A percentile compares a stretch with the other conserved stretches of the same genome.
Evolutionary conservation across 2,329 filamentous ascomycete genomes (phyloP).

Genomic region (Zymoseptoria crescenta): DNA sequence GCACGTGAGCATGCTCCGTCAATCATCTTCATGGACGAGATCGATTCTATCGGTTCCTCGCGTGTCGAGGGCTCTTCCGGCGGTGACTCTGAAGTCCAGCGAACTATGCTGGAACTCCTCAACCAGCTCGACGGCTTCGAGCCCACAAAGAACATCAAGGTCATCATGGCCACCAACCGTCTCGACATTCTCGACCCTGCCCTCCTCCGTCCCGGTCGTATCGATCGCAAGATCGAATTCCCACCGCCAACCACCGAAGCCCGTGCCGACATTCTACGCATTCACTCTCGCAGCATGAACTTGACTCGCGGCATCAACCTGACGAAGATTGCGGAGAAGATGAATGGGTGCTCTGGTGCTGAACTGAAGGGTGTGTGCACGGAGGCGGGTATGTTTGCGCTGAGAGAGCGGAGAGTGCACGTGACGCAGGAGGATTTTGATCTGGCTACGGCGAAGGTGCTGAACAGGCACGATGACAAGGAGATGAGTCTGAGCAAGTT

Average conservation of each 20-base stretch:
- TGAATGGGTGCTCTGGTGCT: slow-evolving; percentile 97
- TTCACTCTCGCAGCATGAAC: slow-evolving; percentile 98
- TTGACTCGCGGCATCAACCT: slow-evolving; percentile 94
- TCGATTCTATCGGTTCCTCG: slow-evolving; percentile 96
- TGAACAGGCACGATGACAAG: slow-evolving; percentile 99
- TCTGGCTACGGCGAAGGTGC: slow-evolving; percentile 93
- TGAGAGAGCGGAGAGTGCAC: slow-evolving; percentile 90
- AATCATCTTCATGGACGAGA: slow-evolving; percentile 99
- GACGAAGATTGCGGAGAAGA: slow-evolving; percentile 98
- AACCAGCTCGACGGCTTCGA: slow-evolving; percentile 99
- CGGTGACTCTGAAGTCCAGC: slow-evolving; percentile 94
- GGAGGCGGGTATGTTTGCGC: slow-evolving; percentile 95
- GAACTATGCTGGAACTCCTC: slow-evolving; percentile 95
- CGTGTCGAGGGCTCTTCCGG: slow-evolving; percentile 92
- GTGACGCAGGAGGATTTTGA: slow-evolving; percentile 99
- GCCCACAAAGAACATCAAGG: slow-evolving; percentile 93
- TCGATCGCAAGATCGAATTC: slow-evolving; percentile 99
- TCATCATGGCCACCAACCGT: slow-evolving; percentile 99
- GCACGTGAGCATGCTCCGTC: slow-evolving; percentile 93
- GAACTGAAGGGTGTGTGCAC: slow-evolving; percentile 99
- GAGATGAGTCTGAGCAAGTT: slow-evolving; percentile 84
- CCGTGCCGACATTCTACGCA: slow-evolving; percentile 92
- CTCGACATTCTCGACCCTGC: slow-evolving; percentile 95
- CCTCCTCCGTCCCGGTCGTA: slow-evolving; percentile 87
- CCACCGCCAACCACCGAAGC: slow-evolving; percentile 94